Evolutionary conservation across 176 grass and related monocot genomes (phyloP).

Genomic region (Hordeum marinum): DNA sequence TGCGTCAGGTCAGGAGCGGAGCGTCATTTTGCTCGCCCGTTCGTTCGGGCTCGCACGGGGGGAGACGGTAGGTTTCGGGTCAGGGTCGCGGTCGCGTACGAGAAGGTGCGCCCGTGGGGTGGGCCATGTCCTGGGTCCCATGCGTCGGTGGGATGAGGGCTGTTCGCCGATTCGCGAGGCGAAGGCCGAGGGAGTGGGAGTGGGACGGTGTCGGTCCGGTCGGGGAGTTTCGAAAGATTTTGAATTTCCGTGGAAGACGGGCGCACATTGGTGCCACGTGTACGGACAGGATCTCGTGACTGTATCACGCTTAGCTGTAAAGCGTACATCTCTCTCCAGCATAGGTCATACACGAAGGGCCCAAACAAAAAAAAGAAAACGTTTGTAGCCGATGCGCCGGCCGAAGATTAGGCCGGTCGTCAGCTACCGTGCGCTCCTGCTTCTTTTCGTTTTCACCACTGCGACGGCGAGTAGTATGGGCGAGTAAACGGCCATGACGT

Average conservation of each 20-base stretch:
- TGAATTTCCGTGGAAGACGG: constrained; percentile 37
- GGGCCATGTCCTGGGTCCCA: not conserved
- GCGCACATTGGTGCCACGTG: constrained; percentile 16
- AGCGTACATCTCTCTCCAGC: not conserved
- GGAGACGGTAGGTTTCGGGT: constrained; percentile 59
- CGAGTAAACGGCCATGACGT: too few species aligned
- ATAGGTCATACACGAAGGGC: too few species aligned
- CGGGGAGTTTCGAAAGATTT: constrained; percentile 47
- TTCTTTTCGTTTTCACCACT: too few species aligned
- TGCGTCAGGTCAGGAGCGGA: constrained; percentile 25
- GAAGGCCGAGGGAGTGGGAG: not conserved
- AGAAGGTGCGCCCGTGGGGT: not conserved
- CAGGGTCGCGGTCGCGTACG: constrained; percentile 29
- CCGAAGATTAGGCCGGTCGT: too few species aligned
- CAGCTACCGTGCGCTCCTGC: too few species aligned
- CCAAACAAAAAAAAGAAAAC: too few species aligned
- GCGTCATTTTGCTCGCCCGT: constrained; percentile 29
- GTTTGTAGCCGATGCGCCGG: too few species aligned
- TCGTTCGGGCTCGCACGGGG: constrained; percentile 32
- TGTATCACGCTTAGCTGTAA: not conserved
- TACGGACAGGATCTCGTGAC: constrained; percentile 1
- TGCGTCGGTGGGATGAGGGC: not conserved
- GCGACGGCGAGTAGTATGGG: too few species aligned
- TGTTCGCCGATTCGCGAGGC: not conserved
- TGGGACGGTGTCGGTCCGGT: constrained; percentile 37